Conservation (phyloP, 495 filamentous ascomycete species). For the Hypoxylon fuscum region DNA sequence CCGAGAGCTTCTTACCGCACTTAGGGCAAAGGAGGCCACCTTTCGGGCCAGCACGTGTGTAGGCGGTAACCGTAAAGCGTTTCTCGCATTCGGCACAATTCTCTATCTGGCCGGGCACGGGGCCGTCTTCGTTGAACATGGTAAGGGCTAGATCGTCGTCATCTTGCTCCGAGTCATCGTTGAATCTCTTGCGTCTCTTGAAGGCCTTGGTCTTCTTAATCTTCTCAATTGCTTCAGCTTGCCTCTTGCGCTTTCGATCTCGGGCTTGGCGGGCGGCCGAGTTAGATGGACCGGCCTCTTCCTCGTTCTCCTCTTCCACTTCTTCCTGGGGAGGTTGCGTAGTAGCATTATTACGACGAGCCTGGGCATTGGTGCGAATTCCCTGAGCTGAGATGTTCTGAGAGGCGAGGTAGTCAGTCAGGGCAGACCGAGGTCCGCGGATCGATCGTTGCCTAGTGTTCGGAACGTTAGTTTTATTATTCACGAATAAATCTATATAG, state of each 20-base stretch:
- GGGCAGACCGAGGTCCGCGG: slow-evolving; percentile 66
- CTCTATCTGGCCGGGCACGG: slow-evolving; percentile 84
- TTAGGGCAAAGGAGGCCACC: slow-evolving; percentile 85
- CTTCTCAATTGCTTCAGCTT: slow-evolving; percentile 71
- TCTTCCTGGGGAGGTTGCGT: slow-evolving; percentile 20
- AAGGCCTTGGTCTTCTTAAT: slow-evolving; percentile 82
- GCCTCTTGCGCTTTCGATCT: slow-evolving; percentile 61
- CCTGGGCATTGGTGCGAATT: slow-evolving; percentile 70
- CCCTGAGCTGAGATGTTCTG: slow-evolving; percentile 89
- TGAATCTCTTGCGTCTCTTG: slow-evolving; percentile 66
- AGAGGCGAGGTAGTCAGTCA: slow-evolving; percentile 85
- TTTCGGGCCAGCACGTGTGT: slow-evolving; percentile 80
- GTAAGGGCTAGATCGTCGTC: slow-evolving; percentile 59
- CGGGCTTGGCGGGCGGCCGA: slow-evolving; percentile 40
- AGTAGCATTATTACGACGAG: slow-evolving; percentile 51
- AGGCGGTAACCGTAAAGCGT: slow-evolving; percentile 93
- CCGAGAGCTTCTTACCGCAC: slow-evolving; percentile 80
- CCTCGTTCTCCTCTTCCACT: slow-evolving; percentile 36
- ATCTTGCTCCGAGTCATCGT: background rate
- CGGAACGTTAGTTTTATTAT: slow-evolving; percentile 2
- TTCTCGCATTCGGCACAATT: slow-evolving; percentile 88
- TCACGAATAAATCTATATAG: background rate
- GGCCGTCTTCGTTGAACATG: slow-evolving; percentile 62
- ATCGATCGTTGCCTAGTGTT: slow-evolving; percentile 11
- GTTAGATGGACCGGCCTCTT: background rate